Conservation (phyloP, 1,284 basidiomycete genomes). For the Boletus smithii region DNA sequence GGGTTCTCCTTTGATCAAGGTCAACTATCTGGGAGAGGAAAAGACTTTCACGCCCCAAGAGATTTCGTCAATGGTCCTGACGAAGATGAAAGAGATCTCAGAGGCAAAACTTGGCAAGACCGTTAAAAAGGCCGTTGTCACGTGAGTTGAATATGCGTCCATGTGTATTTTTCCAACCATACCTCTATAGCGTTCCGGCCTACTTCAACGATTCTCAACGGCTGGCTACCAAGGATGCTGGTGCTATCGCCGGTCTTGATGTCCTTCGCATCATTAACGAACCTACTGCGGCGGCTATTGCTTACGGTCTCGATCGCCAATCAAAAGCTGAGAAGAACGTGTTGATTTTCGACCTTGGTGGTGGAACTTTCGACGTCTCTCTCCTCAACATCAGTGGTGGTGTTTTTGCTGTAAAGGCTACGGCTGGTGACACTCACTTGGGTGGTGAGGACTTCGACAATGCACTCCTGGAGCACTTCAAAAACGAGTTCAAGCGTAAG, state of each 20-base stretch:
- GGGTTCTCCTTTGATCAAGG: slow-evolving; percentile 94
- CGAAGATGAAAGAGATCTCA: slow-evolving; percentile 99
- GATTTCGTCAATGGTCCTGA: slow-evolving; percentile 98
- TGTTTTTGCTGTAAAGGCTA: slow-evolving; percentile 97
- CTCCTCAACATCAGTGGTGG: slow-evolving; percentile 95
- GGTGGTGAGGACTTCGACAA: slow-evolving; percentile 99
- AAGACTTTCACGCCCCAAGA: slow-evolving; percentile 97
- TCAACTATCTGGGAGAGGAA: slow-evolving; percentile 89
- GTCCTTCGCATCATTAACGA: slow-evolving; percentile 98
- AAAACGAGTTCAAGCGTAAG: slow-evolving; percentile 98
- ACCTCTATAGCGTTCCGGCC: slow-evolving; percentile 69
- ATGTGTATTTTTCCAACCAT: background rate
- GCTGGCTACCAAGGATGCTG: slow-evolving; percentile 93
- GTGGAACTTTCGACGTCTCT: slow-evolving; percentile 98
- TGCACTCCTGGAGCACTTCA: slow-evolving; percentile 95
- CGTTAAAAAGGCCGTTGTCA: slow-evolving; percentile 95
- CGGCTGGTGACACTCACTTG: slow-evolving; percentile 97
- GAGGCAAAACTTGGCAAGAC: slow-evolving; percentile 97
- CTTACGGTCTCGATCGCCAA: slow-evolving; percentile 89
- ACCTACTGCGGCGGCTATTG: slow-evolving; percentile 93
- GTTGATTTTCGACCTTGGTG: slow-evolving; percentile 99
- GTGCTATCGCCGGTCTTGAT: slow-evolving; percentile 89
- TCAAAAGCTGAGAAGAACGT: slow-evolving; percentile 95
- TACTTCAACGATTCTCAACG: slow-evolving; percentile 99
- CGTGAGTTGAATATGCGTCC: slow-evolving; percentile 46